Conservation (phyloP, 2,329 filamentous ascomycete species). For the Arthroderma sp. region DNA sequence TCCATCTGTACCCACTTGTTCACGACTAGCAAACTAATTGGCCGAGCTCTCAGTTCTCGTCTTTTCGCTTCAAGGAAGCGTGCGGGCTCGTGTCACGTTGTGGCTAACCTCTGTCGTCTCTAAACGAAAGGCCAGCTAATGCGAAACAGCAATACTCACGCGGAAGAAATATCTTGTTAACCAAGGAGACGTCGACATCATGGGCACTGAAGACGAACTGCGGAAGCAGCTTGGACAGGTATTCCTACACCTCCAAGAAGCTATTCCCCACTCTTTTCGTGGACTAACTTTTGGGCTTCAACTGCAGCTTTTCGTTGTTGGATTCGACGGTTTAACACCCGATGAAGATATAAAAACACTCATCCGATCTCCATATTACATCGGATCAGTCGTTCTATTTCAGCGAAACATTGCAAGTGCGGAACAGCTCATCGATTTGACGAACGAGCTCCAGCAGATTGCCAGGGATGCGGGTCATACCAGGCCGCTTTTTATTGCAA, state of each 20-base stretch:
- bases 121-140: too few relatives aligned
- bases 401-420: constrained; percentile 28
- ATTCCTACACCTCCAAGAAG: neutral
- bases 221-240: constrained; percentile 7
- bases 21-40: too few relatives aligned
- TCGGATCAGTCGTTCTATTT: constrained; percentile 32
- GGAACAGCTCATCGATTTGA: constrained; percentile 19
- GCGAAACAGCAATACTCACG: neutral
- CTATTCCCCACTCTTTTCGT: neutral
- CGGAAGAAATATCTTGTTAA: too few relatives aligned
- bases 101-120: too few relatives aligned
- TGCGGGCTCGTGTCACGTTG: too few relatives aligned
- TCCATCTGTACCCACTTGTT: too few relatives aligned
- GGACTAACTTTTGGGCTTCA: neutral
- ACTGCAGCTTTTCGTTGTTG: constrained; percentile 32
- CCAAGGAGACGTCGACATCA: neutral
- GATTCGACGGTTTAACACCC: constrained; percentile 28
- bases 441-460: constrained; percentile 23
- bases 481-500: constrained; percentile 31
- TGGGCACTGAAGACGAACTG: neutral
- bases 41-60: too few relatives aligned
- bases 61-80: too few relatives aligned
- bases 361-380: constrained; percentile 26
- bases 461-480: constrained; percentile 27
- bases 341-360: constrained; percentile 31